phyloP scores from a whole-genome alignment of 225 moss, liverwort and hornwort species.

The Polytrichum formosum region DNA sequence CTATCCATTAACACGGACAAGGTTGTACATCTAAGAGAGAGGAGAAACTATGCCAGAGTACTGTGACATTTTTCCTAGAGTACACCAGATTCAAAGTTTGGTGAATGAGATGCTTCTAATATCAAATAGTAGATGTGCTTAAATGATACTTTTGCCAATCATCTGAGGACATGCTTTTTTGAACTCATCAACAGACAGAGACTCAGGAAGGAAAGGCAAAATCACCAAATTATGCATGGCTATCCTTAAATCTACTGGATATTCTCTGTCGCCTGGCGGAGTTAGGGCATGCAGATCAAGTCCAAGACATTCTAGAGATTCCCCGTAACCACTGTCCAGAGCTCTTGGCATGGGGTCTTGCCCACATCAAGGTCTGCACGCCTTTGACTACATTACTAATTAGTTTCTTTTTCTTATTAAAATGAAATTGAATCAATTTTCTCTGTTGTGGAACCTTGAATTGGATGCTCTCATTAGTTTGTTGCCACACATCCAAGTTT shows the following conservation, averaged over 20 bases:
- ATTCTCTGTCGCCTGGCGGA: conserved; percentile 77
- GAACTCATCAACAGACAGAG: conserved; percentile 24
- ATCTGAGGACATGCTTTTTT: too few species aligned
- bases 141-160: too few species aligned
- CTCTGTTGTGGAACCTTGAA: conserved; percentile 7
- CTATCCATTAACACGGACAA: too few species aligned
- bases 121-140: too few species aligned
- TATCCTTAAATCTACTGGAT: conserved; percentile 81
- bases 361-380: conserved; percentile 68
- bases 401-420: too few species aligned
- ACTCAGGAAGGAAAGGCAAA: conserved; percentile 24
- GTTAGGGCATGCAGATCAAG: conserved; percentile 60
- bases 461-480: too few species aligned
- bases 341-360: conserved; percentile 77
- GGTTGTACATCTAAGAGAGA: too few species aligned
- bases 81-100: too few species aligned
- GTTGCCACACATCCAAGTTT: too few species aligned
- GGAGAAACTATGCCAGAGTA: too few species aligned
- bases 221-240: conserved; percentile 75
- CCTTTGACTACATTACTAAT: conserved; percentile 13
- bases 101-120: too few species aligned
- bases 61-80: too few species aligned
- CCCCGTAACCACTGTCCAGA: conserved; percentile 72
- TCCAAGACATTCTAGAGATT: conserved; percentile 70
- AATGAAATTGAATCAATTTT: conserved; percentile 31